These are phyloP conservation scores for Obba rivulosa DNA, from an alignment of 768 basidiomycete genomes.

Conservation along the genomic window DNA sequence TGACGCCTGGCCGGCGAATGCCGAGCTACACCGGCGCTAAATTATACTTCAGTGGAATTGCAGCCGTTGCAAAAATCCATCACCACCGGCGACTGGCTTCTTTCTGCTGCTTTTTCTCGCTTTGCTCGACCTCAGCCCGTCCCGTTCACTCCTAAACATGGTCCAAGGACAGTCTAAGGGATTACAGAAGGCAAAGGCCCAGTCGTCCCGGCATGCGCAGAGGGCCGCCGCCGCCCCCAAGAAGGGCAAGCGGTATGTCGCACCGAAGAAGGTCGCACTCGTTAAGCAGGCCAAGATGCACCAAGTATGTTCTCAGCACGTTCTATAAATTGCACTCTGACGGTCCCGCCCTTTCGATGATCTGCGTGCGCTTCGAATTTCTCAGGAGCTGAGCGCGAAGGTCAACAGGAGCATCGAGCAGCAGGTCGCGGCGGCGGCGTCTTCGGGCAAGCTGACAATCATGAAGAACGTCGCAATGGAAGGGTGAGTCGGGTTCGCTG, in stretches of 20 bases:
- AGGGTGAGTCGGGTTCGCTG: conserved; percentile 19
- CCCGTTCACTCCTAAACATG: conserved; percentile 37
- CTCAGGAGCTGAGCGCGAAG: conserved; percentile 78
- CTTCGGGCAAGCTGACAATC: conserved; percentile 84
- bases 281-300: conserved; percentile 76
- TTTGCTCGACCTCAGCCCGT: not conserved
- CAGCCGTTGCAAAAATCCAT: not conserved
- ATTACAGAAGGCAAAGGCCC: conserved; percentile 46
- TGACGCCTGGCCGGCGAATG: conserved; percentile 15
- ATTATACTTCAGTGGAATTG: not conserved
- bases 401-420: conserved; percentile 89
- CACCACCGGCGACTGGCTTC: too few relatives aligned
- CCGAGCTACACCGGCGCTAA: conserved; percentile 1
- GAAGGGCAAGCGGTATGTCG: conserved; percentile 72
- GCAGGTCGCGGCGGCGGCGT: conserved; percentile 88
- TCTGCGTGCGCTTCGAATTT: not conserved
- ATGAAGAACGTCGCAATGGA: conserved; percentile 68
- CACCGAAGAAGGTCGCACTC: conserved; percentile 74
- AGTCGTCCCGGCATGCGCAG: conserved; percentile 45
- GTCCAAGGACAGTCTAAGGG: conserved; percentile 86
- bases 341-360: not conserved
- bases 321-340: not conserved
- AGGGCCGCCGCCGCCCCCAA: conserved; percentile 69
- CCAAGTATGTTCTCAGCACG: conserved; percentile 43
- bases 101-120: conserved; percentile 5